phyloP scores from a whole-genome alignment of 371 early-diverging fungal genomes.

The Mucor racemosus region DNA sequence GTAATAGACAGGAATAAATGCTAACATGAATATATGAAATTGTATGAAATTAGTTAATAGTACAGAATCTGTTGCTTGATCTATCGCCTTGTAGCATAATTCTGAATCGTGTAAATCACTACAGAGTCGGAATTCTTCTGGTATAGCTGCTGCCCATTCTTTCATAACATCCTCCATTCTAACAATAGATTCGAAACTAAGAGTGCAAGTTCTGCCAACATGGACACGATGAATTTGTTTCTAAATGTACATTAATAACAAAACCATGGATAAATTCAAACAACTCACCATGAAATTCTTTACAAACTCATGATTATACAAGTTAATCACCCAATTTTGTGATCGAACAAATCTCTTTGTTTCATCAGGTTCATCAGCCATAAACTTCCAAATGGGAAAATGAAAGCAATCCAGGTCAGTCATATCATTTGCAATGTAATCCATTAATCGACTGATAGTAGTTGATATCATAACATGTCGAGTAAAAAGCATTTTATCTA shows the following conservation, averaged over 20 bases:
- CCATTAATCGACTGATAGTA: not conserved
- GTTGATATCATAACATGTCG: not conserved
- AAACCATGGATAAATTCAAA: too few species aligned
- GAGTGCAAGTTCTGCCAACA: slow-evolving; percentile 17
- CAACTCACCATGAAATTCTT: slow-evolving; percentile 1
- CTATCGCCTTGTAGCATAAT: slow-evolving; percentile 9
- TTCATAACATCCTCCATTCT: slow-evolving; percentile 12
- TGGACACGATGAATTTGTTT: slow-evolving; percentile 16
- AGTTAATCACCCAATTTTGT: slow-evolving; percentile 3
- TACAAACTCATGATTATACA: slow-evolving; percentile 15
- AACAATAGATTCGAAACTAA: slow-evolving; percentile 25
- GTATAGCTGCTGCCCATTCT: slow-evolving; percentile 13
- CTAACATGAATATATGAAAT: slow-evolving; percentile 1
- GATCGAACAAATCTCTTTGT: not conserved
- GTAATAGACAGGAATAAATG: slow-evolving; percentile 18
- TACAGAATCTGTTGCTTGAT: not conserved
- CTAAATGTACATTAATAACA: not conserved
- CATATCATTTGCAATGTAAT: not conserved
- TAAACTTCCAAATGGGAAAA: slow-evolving; percentile 2
- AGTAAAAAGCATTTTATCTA: slow-evolving; percentile 10
- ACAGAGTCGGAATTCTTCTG: slow-evolving; percentile 16
- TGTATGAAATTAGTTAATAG: slow-evolving; percentile 13
- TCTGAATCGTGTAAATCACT: slow-evolving; percentile 2
- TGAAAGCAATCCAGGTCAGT: not conserved
- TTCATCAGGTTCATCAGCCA: slow-evolving; percentile 12